Evolutionary conservation across 2,329 filamentous ascomycete genomes (phyloP), one percentile per base, ranked within the genome.

Genomic region (Hypoxylon sp.): DNA sequence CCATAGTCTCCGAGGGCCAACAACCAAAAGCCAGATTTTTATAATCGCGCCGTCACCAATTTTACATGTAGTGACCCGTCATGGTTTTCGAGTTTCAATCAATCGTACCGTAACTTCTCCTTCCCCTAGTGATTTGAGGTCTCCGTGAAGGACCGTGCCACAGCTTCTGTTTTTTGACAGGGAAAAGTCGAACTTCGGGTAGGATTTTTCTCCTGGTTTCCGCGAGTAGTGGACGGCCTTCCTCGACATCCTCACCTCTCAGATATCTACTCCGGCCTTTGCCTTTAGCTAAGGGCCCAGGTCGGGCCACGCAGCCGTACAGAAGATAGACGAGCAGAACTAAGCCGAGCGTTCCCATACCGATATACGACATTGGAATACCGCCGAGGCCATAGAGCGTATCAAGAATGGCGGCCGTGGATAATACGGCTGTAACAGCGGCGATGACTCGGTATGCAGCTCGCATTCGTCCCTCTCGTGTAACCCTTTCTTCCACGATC

Each of bases 281-380:
- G 54, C 74, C 73, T 59, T 76, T 76, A 2, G 69, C 73, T 14
- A 72, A 39, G n/a, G 64, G 68, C 3, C 74, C 71, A 26, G 73
- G 72, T 19, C 67, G 64, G 24, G 74, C 72, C 19, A 75, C 72
- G 22, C 62, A 67, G 10, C 74, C 74, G 44, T 74, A 74, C 3
- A 75, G 60, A 11, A 75, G 47, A 52, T 75, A 74, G 17, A 71
- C 33, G n/a, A 71, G 60, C 3, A 71, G 46, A 26, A 68, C 24
- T 1, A 76, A 58, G 26, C 71, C 70, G 9, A 76, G 66, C 1
- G 70, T 55, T 10, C 68, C 73, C 69, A 76, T 67, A 17, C 70
- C 74, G 39, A 76, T 65, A 42, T 76, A 76, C 11, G 74, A 76
- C 72, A 76, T 72, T 6, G 74, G 74, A 29, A 68, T 70, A 13